Conservation (phyloP, 805 yeast species). For the Spathaspora sp. region DNA sequence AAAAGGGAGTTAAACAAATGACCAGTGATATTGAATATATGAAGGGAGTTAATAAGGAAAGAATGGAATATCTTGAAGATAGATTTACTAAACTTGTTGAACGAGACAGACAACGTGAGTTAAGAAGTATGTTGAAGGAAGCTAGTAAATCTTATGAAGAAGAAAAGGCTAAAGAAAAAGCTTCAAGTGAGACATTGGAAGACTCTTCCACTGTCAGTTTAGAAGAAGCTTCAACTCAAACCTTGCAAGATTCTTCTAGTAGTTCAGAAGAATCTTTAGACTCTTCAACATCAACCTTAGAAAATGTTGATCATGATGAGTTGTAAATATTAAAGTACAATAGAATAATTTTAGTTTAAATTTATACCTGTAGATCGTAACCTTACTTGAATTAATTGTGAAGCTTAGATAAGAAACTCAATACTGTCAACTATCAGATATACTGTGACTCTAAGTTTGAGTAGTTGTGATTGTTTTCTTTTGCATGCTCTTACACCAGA, state of each 20-base stretch:
- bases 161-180: too few relatives aligned
- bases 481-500: too few relatives aligned
- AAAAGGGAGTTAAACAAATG: conserved; percentile 25
- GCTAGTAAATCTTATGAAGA: neutral
- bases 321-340: neutral
- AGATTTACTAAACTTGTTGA: conserved; percentile 25
- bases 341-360: too few relatives aligned
- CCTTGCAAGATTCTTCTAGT: neutral
- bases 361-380: too few relatives aligned
- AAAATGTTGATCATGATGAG: conserved; percentile 2
- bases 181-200: conserved; percentile 5
- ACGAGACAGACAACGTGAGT: conserved; percentile 30
- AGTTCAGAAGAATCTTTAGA: neutral
- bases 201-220: neutral
- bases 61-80: conserved; percentile 22
- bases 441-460: too few relatives aligned
- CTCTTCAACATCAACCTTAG: neutral
- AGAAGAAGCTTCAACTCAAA: neutral
- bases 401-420: too few relatives aligned
- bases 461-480: too few relatives aligned
- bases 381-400: too few relatives aligned
- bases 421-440: too few relatives aligned
- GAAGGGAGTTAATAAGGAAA: conserved; percentile 25
- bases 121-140: conserved; percentile 27
- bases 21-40: conserved; percentile 25